Evolutionary conservation across 2,329 filamentous ascomycete species (phyloP), one percentile per base, ranked within the genome.

Genomic region (Epichloe sylvatica): DNA sequence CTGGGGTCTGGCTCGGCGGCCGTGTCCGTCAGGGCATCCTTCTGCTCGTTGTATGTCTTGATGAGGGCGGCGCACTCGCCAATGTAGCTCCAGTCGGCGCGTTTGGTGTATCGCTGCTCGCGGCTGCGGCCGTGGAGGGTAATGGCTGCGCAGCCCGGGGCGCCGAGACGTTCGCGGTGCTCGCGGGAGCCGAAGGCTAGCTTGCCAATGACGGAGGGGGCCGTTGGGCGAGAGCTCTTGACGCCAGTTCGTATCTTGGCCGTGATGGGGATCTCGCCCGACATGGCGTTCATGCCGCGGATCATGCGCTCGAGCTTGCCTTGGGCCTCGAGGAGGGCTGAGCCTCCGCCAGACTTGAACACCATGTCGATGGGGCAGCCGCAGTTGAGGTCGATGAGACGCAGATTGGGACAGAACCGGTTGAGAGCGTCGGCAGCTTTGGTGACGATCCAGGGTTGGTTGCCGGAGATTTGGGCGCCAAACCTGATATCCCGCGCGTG

Each of bases 341-440:
- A 95, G 4, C 92, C 92, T 39, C 86, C 88, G 46, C 92, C 92
- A 43, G 84, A 77, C 58, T 89, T 82, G 72, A 81, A 97, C 47
- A 98, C 83, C 58, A 96, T 79, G 63, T 98, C 92, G 62, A 98
- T 96, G 4, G 92, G 92, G 62, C 92, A 98, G 42, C 92, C 92
- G 60, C 91, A 97, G 71, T 98, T 98, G 57, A 98, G 73, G 61
- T 98, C 92, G 55, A 98, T 86, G 38, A 95, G 80, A 36, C 92
- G 86, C 19, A 98, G 76, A 59, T 88, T 80, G 3, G 92, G 90
- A 51, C 90, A 81, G 55, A 85, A 80, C 33, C 76, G 75, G 5
- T 83, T 83, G 44, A 98, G 70, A 3, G 84, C 77, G 64, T 97
- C 89, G 1, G 91, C 86, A 0, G 88, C 83, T 70, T 95, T 96